Percentiles rank a stretch among this genome's conserved stretches.
Conservation (phyloP, 805 yeast genomes). For the Barnettozyma sucrosica region DNA sequence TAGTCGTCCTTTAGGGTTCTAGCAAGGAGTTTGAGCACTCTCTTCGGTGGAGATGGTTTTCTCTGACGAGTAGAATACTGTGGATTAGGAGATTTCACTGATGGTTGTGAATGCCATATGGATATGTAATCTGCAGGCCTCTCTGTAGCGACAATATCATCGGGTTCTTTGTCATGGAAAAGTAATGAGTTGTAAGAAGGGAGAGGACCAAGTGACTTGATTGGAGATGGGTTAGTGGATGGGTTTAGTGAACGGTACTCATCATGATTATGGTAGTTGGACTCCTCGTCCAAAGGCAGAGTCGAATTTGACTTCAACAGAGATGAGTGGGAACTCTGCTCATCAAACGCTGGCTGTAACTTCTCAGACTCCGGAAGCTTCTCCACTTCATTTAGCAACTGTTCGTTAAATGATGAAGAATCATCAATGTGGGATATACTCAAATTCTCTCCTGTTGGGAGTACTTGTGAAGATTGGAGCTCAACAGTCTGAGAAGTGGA, state of each 20-base stretch:
- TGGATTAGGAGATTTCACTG: conserved; percentile 16
- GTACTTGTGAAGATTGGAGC: background rate
- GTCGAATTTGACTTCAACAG: background rate
- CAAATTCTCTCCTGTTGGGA: background rate
- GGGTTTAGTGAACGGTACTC: conserved; percentile 9
- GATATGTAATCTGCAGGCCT: conserved; percentile 23
- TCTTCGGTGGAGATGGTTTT: conserved; percentile 19
- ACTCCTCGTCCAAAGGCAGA: background rate
- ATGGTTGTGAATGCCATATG: conserved; percentile 29
- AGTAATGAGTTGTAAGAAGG: conserved; percentile 21
- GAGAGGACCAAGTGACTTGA: conserved; percentile 7
- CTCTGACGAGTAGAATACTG: conserved; percentile 18
- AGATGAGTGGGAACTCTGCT: no score
- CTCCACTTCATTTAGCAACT: background rate
- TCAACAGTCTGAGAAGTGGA: background rate
- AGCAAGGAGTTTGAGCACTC: conserved; percentile 18
- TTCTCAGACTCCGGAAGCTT: background rate
- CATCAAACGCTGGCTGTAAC: background rate
- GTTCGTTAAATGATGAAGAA: background rate
- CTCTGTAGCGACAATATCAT: conserved; percentile 1
- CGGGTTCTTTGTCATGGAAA: conserved; percentile 23
- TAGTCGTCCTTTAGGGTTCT: conserved; percentile 12
- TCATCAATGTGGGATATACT: background rate
- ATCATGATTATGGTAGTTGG: conserved; percentile 1
- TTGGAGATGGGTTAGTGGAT: conserved; percentile 3